phyloP scores from a whole-genome alignment of 1,139 yeast species.

The Maudiozyma humilis region DNA sequence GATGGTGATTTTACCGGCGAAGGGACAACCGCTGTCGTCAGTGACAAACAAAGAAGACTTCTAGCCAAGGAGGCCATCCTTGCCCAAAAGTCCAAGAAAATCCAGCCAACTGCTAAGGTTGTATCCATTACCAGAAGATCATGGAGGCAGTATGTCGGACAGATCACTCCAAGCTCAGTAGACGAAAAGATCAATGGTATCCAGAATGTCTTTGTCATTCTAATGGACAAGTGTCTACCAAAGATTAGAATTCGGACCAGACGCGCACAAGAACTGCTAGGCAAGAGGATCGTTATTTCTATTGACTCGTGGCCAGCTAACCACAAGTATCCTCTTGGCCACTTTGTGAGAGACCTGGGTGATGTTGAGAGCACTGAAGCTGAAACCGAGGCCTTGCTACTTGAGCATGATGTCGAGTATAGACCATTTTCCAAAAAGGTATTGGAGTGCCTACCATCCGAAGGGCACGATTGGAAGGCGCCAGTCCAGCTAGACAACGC shows the following conservation, averaged over 20 bases:
- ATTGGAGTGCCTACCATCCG: conserved; percentile 81
- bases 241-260: conserved; percentile 81
- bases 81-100: conserved; percentile 46
- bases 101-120: conserved; percentile 86
- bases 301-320: conserved; percentile 87
- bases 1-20: conserved; percentile 32
- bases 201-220: conserved; percentile 71
- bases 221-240: conserved; percentile 87
- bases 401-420: conserved; percentile 95
- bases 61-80: conserved; percentile 68
- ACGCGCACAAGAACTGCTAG: conserved; percentile 70
- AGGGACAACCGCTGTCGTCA: conserved; percentile 32
- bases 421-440: conserved; percentile 93
- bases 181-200: conserved; percentile 48
- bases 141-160: conserved; percentile 96
- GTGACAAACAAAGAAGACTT: conserved; percentile 67
- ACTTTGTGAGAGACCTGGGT: conserved; percentile 83
- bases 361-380: conserved; percentile 88
- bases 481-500: conserved; percentile 55
- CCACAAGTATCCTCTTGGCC: conserved; percentile 88
- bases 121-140: conserved; percentile 85
- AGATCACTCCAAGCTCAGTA: conserved; percentile 73
- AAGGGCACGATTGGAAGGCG: conserved; percentile 89
- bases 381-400: conserved; percentile 86
- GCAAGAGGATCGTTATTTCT: conserved; percentile 84